Conservation (phyloP, 495 filamentous ascomycete genomes). For the Pyronema domesticum region DNA sequence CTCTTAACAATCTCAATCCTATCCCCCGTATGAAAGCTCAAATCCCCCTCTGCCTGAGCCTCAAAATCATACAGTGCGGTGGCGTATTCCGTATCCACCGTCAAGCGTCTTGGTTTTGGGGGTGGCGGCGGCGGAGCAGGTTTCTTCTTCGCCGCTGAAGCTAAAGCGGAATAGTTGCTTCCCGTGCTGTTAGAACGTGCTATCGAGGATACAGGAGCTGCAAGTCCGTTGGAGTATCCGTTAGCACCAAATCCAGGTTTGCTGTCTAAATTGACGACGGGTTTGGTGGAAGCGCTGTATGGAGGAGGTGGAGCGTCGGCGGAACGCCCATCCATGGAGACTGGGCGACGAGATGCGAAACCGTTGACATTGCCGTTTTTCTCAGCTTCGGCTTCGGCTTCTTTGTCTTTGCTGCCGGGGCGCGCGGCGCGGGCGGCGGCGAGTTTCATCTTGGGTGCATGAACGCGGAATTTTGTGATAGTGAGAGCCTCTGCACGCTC, state of each 20-base stretch:
- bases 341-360: slow-evolving; percentile 12
- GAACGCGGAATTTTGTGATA: slow-evolving; percentile 79
- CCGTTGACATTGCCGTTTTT: too few relatives aligned
- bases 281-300: slow-evolving; percentile 32
- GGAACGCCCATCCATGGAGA: slow-evolving; percentile 11
- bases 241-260: neutral
- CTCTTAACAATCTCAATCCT: slow-evolving; percentile 70
- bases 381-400: slow-evolving; percentile 13
- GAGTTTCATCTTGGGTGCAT: slow-evolving; percentile 35
- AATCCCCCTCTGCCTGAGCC: slow-evolving; percentile 82
- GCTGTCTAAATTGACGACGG: neutral
- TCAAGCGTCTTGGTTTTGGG: slow-evolving; percentile 67
- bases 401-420: slow-evolving; percentile 6
- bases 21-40: slow-evolving; percentile 81
- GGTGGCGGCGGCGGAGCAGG: slow-evolving; percentile 78
- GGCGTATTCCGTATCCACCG: slow-evolving; percentile 53
- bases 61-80: slow-evolving; percentile 89
- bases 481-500: slow-evolving; percentile 62
- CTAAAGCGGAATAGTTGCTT: slow-evolving; percentile 26
- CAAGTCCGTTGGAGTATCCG: neutral
- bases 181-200: slow-evolving; percentile 37
- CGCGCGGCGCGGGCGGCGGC: slow-evolving; percentile 15
- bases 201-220: slow-evolving; percentile 6
- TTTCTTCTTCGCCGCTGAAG: slow-evolving; percentile 60
- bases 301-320: slow-evolving; percentile 51